A percentile compares a stretch with the other conserved stretches of the same genome.
phyloP scores from a whole-genome alignment of 2,329 filamentous ascomycete genomes.

The Aureobasidium sp. region DNA sequence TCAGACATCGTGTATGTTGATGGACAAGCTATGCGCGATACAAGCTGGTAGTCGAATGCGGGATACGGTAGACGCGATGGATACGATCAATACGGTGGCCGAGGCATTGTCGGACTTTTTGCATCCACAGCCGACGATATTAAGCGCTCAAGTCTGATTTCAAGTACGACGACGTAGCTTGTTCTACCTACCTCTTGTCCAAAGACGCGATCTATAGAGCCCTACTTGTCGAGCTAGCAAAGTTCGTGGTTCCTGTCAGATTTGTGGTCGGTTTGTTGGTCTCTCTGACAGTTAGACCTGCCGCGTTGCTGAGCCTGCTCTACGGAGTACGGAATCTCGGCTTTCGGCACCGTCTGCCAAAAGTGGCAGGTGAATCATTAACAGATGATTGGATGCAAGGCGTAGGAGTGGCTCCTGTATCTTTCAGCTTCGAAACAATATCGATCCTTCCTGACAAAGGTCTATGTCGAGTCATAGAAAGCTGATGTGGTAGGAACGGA shows the following conservation, averaged over 20 bases:
- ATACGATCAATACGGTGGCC: not conserved
- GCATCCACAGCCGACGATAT: not conserved
- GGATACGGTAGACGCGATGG: not conserved
- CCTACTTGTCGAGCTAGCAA: too few relatives aligned
- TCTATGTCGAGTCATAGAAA: too few relatives aligned
- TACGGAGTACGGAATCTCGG: constrained; percentile 9
- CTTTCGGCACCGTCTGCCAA: constrained; percentile 9
- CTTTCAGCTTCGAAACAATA: not conserved
- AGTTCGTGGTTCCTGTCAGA: not conserved
- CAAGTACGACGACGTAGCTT: too few relatives aligned
- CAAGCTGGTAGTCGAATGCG: not conserved
- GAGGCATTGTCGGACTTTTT: constrained; percentile 12
- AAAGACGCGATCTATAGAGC: not conserved
- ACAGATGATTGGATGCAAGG: not conserved
- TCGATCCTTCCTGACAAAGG: not conserved
- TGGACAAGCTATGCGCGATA: not conserved
- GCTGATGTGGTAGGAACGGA: not conserved
- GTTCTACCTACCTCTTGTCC: not conserved
- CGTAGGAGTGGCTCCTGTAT: constrained; percentile 1
- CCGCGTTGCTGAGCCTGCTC: not conserved
- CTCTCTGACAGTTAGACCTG: not conserved
- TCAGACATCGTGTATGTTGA: constrained; percentile 33
- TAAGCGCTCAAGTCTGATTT: not conserved
- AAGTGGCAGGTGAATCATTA: constrained; percentile 2
- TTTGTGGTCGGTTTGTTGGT: not conserved